Conservation (phyloP, 257 asterid species). For the Solanum ossicruentum region DNA sequence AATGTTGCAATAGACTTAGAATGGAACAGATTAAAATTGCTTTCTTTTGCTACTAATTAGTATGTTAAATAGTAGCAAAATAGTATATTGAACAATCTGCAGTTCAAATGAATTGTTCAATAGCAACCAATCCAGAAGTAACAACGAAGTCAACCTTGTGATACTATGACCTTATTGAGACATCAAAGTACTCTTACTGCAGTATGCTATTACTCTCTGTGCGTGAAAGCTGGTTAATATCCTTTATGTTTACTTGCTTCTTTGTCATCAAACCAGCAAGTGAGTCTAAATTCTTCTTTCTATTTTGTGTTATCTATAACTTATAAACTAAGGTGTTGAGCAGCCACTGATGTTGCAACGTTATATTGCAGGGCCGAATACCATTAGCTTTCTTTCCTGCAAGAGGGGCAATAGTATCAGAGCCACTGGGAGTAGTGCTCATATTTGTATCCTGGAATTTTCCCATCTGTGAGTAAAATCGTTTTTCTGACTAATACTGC, state of each 20-base stretch:
- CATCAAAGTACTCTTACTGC: neutral
- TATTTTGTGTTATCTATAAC: neutral
- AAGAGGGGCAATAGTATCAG: constrained; percentile 58
- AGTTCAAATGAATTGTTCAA: neutral
- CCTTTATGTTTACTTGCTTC: neutral
- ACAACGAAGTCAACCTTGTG: neutral
- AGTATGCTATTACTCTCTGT: neutral
- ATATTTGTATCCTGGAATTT: constrained; percentile 78
- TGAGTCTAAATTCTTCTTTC: neutral
- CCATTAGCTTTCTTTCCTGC: constrained; percentile 67
- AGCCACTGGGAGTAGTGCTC: constrained; percentile 86
- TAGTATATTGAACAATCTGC: neutral
- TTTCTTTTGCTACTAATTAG: neutral
- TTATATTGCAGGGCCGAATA: constrained; percentile 32
- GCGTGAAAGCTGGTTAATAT: neutral
- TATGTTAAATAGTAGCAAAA: neutral
- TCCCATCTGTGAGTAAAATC: constrained; percentile 60
- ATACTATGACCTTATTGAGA: neutral
- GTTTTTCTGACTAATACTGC: neutral
- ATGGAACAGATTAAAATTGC: neutral
- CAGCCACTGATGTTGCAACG: constrained; percentile 1
- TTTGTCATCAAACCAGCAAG: neutral
- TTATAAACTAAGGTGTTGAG: neutral
- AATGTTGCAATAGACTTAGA: neutral
- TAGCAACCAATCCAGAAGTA: neutral